Conservation (phyloP, 352 stramenopile species). For the Phytopythium sindhum region DNA sequence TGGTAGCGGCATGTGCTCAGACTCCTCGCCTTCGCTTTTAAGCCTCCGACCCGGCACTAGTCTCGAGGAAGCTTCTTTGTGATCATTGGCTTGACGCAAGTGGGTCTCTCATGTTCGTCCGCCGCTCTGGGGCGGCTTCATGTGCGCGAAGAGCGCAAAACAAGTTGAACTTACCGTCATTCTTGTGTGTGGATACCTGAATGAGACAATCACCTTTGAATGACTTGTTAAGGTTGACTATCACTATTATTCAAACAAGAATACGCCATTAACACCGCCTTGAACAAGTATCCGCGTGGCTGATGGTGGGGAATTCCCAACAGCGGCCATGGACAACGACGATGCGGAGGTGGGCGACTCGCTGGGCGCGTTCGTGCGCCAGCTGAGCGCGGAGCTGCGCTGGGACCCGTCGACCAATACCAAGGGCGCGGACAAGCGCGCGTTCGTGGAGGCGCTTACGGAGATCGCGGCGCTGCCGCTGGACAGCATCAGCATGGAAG, state of each 20-base stretch:
- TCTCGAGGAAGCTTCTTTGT: no score
- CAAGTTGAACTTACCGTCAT: no score
- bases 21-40: no score
- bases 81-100: no score
- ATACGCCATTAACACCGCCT: neutral
- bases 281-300: neutral
- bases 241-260: neutral
- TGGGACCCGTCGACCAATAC: slow-evolving; percentile 29
- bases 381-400: slow-evolving; percentile 18
- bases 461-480: slow-evolving; percentile 64
- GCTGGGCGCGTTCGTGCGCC: slow-evolving; percentile 12
- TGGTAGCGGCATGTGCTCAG: no score
- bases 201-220: no score
- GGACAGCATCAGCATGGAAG: slow-evolving; percentile 72
- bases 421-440: slow-evolving; percentile 29
- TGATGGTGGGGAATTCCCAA: neutral
- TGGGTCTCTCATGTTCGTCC: no score
- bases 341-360: slow-evolving; percentile 1
- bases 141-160: no score
- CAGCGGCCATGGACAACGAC: slow-evolving; percentile 2
- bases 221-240: no score
- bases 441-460: slow-evolving; percentile 69
- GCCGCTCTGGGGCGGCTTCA: no score
- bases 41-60: no score
- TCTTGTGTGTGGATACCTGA: no score